These are phyloP conservation scores for Jatropha multifida DNA, from an alignment of 441 rosid species.

Conservation along the genomic window DNA sequence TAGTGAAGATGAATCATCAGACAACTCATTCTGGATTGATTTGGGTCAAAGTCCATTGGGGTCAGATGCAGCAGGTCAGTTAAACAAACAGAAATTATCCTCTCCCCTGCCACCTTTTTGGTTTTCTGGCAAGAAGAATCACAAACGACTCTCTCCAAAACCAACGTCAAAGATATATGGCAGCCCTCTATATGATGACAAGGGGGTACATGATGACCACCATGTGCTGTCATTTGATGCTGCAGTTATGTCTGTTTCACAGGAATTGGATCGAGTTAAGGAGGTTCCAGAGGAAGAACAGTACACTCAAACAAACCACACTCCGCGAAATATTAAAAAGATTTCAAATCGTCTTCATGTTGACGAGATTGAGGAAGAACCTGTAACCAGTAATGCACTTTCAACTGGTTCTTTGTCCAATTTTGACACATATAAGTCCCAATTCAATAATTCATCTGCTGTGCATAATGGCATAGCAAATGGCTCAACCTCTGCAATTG, in stretches of 20 bases:
- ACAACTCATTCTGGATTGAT: conserved; percentile 90
- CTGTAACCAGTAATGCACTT: conserved; percentile 26
- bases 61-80: conserved; percentile 51
- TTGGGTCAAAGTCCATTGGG: conserved; percentile 94
- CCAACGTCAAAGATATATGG: conserved; percentile 63
- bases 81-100: conserved; percentile 53
- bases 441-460: conserved; percentile 29
- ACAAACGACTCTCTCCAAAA: conserved; percentile 61
- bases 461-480: conserved; percentile 33
- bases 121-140: conserved; percentile 64
- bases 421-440: conserved; percentile 33
- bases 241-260: conserved; percentile 83
- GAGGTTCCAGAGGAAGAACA: conserved; percentile 53
- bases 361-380: conserved; percentile 79
- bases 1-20: conserved; percentile 95
- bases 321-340: conserved; percentile 29
- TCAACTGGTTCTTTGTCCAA: conserved; percentile 24
- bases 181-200: conserved; percentile 73
- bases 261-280: conserved; percentile 57
- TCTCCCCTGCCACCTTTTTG: conserved; percentile 82
- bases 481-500: conserved; percentile 49
- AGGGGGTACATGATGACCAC: conserved; percentile 41
- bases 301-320: conserved; percentile 24
- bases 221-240: conserved; percentile 86
- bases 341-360: conserved; percentile 28